Evolutionary conservation across 805 yeast species (phyloP).

Genomic region (Cyberlindnera mrakii): DNA sequence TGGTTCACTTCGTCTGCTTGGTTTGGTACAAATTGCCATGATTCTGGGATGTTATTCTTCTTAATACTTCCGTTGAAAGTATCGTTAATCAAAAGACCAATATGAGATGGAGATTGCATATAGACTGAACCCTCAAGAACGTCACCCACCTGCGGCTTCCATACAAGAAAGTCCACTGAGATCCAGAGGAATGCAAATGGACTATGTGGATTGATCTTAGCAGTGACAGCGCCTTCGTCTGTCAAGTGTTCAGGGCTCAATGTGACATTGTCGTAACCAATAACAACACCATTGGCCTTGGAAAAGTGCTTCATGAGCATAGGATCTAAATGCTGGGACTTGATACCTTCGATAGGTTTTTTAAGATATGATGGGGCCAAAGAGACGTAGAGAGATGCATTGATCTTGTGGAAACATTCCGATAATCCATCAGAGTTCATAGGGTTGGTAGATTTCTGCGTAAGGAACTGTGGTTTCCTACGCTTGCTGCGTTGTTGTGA

Average conservation of each 20-base stretch:
- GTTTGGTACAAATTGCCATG: slow-evolving; percentile 80
- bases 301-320: slow-evolving; percentile 76
- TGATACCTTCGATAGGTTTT: slow-evolving; percentile 72
- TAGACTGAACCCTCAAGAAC: slow-evolving; percentile 78
- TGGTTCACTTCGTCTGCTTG: slow-evolving; percentile 53
- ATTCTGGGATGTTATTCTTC: slow-evolving; percentile 75
- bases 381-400: slow-evolving; percentile 67
- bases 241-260: slow-evolving; percentile 38
- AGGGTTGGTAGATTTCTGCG: slow-evolving; percentile 30
- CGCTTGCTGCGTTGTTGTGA: slow-evolving; percentile 13
- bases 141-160: slow-evolving; percentile 92
- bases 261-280: slow-evolving; percentile 67
- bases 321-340: slow-evolving; percentile 85
- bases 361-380: slow-evolving; percentile 76
- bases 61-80: slow-evolving; percentile 92
- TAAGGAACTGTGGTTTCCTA: slow-evolving; percentile 13
- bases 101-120: slow-evolving; percentile 92
- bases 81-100: slow-evolving; percentile 86
- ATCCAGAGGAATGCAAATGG: slow-evolving; percentile 92
- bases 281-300: slow-evolving; percentile 73
- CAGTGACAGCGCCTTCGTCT: slow-evolving; percentile 35
- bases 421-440: slow-evolving; percentile 43
- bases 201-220: slow-evolving; percentile 68
- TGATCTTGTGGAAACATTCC: slow-evolving; percentile 61
- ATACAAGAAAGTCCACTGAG: slow-evolving; percentile 70